phyloP scores from a whole-genome alignment of 2,329 filamentous ascomycete species.

The Sporothrix brunneoviolacea region DNA sequence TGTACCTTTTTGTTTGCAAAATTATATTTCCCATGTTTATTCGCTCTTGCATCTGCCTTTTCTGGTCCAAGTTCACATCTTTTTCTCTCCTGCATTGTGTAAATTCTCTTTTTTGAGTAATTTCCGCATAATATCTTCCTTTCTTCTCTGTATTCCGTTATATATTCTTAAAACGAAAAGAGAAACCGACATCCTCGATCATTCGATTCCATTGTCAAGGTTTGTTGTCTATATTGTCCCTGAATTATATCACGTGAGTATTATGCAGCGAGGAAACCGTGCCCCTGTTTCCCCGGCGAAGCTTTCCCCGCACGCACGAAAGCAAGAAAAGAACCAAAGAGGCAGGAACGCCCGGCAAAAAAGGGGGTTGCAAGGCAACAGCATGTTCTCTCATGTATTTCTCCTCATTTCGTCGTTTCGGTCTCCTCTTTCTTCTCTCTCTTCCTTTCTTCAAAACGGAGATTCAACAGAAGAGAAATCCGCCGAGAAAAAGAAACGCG shows the following conservation, averaged over 20 bases:
- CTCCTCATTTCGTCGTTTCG: background rate
- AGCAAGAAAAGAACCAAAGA: background rate
- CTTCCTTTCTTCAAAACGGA: background rate
- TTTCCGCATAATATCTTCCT: too few relatives aligned
- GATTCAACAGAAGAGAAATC: background rate
- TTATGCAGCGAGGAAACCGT: background rate
- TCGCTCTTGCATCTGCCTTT: too few relatives aligned
- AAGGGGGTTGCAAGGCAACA: background rate
- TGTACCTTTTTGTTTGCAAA: background rate
- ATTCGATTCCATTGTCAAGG: too few relatives aligned
- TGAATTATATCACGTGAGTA: background rate
- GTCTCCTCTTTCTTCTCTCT: background rate
- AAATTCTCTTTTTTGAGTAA: background rate
- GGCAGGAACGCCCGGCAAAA: background rate
- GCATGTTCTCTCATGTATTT: background rate
- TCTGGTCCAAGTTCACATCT: too few relatives aligned
- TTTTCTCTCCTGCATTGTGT: too few relatives aligned
- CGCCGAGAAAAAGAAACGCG: background rate
- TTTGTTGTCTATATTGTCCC: too few relatives aligned
- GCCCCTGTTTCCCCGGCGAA: background rate
- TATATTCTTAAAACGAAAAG: too few relatives aligned
- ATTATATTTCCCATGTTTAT: too few relatives aligned
- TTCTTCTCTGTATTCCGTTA: too few relatives aligned
- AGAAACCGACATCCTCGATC: too few relatives aligned
- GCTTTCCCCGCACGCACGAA: conserved; percentile 12